A percentile compares a stretch with the other conserved stretches of the same genome.
Evolutionary conservation across 352 stramenopile genomes (phyloP).

Genomic region (Pelagophyceae sp.): DNA sequence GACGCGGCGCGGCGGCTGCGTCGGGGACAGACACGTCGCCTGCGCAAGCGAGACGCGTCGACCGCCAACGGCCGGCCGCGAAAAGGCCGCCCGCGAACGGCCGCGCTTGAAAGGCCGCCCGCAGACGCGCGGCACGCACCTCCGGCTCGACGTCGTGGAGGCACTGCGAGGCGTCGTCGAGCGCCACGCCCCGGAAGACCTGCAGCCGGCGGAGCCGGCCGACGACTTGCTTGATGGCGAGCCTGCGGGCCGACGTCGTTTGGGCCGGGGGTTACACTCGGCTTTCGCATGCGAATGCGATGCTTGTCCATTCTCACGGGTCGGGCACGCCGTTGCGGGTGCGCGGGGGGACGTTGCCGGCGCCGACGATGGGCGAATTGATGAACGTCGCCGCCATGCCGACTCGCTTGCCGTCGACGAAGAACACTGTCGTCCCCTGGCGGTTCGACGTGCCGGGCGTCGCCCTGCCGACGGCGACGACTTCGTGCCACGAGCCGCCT

Average conservation of each 20-base stretch:
- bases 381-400: neutral
- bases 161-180: neutral
- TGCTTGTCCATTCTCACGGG: no score
- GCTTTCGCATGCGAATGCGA: no score
- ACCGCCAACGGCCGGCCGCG: no score
- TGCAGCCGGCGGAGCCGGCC: neutral
- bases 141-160: neutral
- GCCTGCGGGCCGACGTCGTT: no score
- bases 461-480: neutral
- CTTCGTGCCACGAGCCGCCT: no score
- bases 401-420: neutral
- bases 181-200: neutral
- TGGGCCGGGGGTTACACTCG: no score
- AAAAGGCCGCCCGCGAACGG: no score
- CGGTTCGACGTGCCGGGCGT: no score
- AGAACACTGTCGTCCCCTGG: conserved; percentile 4
- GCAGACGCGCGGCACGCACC: neutral
- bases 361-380: neutral
- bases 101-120: no score
- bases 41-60: neutral
- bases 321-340: no score
- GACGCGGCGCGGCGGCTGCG: no score
- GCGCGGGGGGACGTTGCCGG: neutral
- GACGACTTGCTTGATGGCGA: neutral
- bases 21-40: neutral